Base-by-base conservation (phyloP, 2,329 filamentous ascomycete genomes). In the Orbilia blumenaviensis region DNA sequence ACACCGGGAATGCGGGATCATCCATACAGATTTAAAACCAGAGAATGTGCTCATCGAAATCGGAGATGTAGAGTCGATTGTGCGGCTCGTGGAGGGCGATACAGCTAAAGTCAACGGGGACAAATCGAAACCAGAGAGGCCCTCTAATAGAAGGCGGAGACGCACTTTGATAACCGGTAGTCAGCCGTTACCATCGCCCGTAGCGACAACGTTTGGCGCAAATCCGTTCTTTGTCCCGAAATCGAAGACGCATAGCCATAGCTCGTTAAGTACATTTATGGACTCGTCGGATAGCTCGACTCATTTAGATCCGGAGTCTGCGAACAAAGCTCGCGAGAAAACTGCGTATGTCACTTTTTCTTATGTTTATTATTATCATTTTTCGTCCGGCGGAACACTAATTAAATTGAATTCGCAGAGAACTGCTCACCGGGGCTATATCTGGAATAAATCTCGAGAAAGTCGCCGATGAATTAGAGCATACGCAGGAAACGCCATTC, bases 21-120 rank as follows among this genome's bases (percentile, higher is more conserved):
- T 99, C 81, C 95, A 99, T 84, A 98, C 95, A 76, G 94, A 97
- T 82, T 85, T 98, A 80, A 97, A 99, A 84, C 95, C 95, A 54
- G 95, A 99, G 83, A 99, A 99, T 82, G 95, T 99, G 32, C 86
- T 99, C 79, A 98, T 99, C 82, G 95, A 99, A 84, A 98, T 99
- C 81, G 95, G 95, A 79, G 95, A 99, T 80, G 95, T 99, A 58
- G 95, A 99, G 85, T 93, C 98, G 83, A 98, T 98, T 78, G 95
- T 99, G 14, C 56, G 72, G n/a, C 72, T 77, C 18, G 72, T 77
- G 18, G 66, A 75, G 44, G 72, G 72, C 52, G 72, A 77, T 16
- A 77, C 72, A 9, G 64, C 72, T 80, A 88, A 88, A 80, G 87
- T 89, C 61, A 90, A 91, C 77, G 95, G 95, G 83, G 93, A 96